Evolutionary conservation across 805 yeast species (phyloP), one percentile per base, ranked within the genome.

Genomic region (Candida qinlingensis): DNA sequence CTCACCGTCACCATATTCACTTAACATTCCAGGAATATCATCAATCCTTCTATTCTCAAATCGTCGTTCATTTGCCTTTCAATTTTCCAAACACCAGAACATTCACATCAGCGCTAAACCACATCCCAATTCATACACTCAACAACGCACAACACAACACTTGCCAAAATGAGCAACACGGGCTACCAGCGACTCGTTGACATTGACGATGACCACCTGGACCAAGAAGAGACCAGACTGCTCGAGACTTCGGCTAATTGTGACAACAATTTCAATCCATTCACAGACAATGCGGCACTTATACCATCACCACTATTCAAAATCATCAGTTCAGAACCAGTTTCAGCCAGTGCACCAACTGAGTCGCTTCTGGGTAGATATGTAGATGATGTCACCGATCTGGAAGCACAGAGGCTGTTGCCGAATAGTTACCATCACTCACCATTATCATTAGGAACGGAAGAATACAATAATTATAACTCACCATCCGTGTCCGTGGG

Each of bases 271-370:
- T 19, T 19, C 19, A 19, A 31, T 11, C 42, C 42, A 13, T 39
- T 25, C 37, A 40, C 7, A 25, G 38, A 41, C 11, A 31, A 29
- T 37, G 11, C n/a, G 13, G 12, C n/a, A 19, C 39, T 29, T 11
- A 12, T n/a, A 6, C 5, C 10, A 19, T 25, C 37, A n/a, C 37
- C 43, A 4, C 8, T 3, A 8, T 36, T 27, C 27, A 57, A 46
- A 29, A 41, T 52, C 1, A 44, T 54, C 4, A 46, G 48, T 4
- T 19, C 39, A 7, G 45, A 45, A 7, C 54, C 56, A 1, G 6
- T 48, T 2, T 52, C 53, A 1, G 39, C 52, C 5, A 53, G 54
- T 46, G 44, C 48, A 3, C 61, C 58, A 1, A 25, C 51, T 6
- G 44, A 31, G 6, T 43, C 48, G 2, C 26, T 30, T 27, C 11